Conservation (phyloP, 2,329 filamentous ascomycete genomes). For the Chaetomiaceae sp. region DNA sequence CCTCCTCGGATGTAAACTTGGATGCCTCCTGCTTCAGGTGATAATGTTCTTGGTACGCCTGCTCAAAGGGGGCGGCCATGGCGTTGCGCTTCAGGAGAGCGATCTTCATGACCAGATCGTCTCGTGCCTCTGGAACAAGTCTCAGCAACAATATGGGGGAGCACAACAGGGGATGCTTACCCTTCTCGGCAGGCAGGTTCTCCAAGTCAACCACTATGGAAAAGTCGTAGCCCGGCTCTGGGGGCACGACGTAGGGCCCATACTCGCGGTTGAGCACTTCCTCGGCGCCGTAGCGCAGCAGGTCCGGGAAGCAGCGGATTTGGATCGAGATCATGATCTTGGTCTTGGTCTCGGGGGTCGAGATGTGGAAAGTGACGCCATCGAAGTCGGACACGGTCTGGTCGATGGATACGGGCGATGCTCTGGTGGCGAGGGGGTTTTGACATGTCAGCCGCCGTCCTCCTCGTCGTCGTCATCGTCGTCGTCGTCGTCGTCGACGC, state of each 20-base stretch:
- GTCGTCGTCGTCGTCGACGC: not conserved
- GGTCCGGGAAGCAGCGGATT: slow-evolving; percentile 90
- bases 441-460: no score
- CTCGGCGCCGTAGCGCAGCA: slow-evolving; percentile 89
- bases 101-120: slow-evolving; percentile 81
- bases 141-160: not conserved
- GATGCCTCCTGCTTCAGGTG: slow-evolving; percentile 81
- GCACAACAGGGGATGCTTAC: slow-evolving; percentile 38
- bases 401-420: slow-evolving; percentile 82
- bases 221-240: slow-evolving; percentile 94
- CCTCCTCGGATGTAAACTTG: slow-evolving; percentile 89
- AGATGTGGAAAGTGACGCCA: slow-evolving; percentile 97
- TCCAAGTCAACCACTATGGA: slow-evolving; percentile 88
- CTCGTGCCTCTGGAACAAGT: slow-evolving; percentile 62
- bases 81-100: slow-evolving; percentile 94
- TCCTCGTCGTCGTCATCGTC: not conserved
- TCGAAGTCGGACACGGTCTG: slow-evolving; percentile 99
- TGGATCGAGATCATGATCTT: slow-evolving; percentile 93
- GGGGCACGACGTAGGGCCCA: slow-evolving; percentile 79
- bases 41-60: slow-evolving; percentile 91
- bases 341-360: slow-evolving; percentile 87
- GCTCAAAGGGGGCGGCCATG: slow-evolving; percentile 98
- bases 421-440: slow-evolving; percentile 47
- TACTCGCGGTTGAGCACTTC: slow-evolving; percentile 92
- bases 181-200: slow-evolving; percentile 73